phyloP scores from a whole-genome alignment of 139 green algal genomes.

The Picochlorum sp. region DNA sequence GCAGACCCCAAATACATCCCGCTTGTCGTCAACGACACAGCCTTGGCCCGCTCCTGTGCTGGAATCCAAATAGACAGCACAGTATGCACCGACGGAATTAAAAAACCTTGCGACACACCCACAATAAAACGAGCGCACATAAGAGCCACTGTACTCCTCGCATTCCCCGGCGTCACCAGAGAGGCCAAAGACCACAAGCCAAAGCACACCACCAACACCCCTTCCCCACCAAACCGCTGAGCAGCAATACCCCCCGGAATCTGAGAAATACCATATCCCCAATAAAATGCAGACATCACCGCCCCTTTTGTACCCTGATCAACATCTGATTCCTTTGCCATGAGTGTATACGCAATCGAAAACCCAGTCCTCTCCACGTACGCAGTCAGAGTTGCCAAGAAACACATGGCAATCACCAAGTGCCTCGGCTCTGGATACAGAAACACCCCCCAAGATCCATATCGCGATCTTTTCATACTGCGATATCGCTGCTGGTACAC shows the following conservation, averaged over 20 bases:
- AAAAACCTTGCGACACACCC: constrained; percentile 80
- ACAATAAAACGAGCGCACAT: constrained; percentile 51
- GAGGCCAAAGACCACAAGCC: constrained; percentile 63
- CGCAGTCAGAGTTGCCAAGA: constrained; percentile 74
- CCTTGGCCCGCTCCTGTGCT: constrained; percentile 71
- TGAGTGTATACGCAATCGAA: constrained; percentile 86
- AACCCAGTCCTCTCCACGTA: constrained; percentile 96
- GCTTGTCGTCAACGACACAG: constrained; percentile 86
- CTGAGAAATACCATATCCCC: constrained; percentile 87
- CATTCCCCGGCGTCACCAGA: constrained; percentile 62
- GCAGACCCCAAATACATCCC: constrained; percentile 98
- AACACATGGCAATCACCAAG: constrained; percentile 59
- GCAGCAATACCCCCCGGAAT: constrained; percentile 90
- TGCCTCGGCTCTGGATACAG: constrained; percentile 42
- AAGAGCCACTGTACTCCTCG: constrained; percentile 19
- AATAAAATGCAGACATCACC: constrained; percentile 95
- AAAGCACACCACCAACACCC: constrained; percentile 76
- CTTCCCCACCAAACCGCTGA: constrained; percentile 74
- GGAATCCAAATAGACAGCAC: constrained; percentile 69
- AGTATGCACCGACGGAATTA: constrained; percentile 81
- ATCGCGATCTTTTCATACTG: neutral
- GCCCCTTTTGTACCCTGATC: constrained; percentile 51
- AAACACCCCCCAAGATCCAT: neutral
- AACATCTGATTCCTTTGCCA: constrained; percentile 49
- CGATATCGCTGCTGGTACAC: neutral